These are phyloP conservation scores for Venturia nashicola DNA, from an alignment of 2,329 filamentous ascomycete genomes.

Conservation along the genomic window DNA sequence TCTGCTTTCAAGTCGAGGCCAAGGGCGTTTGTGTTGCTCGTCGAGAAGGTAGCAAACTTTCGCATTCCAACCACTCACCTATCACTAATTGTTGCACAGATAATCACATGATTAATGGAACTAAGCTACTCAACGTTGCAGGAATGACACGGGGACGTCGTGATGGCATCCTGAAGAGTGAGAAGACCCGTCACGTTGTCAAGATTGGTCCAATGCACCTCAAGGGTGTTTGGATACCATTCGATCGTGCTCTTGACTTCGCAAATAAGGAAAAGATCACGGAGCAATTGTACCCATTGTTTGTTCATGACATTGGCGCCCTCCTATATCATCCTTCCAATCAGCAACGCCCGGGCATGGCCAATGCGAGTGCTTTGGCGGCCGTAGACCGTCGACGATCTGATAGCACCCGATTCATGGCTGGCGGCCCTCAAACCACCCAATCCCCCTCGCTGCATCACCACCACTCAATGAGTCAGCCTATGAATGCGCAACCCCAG, in stretches of 20 bases:
- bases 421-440: conserved; percentile 37
- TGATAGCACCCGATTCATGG: conserved; percentile 34
- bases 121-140: conserved; percentile 90
- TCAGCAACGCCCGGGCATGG: conserved; percentile 66
- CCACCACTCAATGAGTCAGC: conserved; percentile 53
- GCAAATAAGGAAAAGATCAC: conserved; percentile 99
- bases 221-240: conserved; percentile 97
- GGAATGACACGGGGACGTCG: conserved; percentile 94
- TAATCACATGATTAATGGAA: conserved; percentile 99
- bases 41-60: conserved; percentile 58
- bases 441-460: conserved; percentile 60
- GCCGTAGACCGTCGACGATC: conserved; percentile 63
- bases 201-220: conserved; percentile 99
- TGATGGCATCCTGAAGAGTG: conserved; percentile 94
- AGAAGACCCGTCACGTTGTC: conserved; percentile 91
- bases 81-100: conserved; percentile 39
- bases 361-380: conserved; percentile 51
- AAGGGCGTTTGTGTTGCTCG: conserved; percentile 91
- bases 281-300: conserved; percentile 84
- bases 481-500: conserved; percentile 42
- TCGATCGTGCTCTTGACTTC: conserved; percentile 93
- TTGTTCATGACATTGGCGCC: conserved; percentile 93
- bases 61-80: neutral
- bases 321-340: conserved; percentile 90
- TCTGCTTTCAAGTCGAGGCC: conserved; percentile 96